phyloP scores from a whole-genome alignment of 441 rosid genomes.

The Gossypium davidsonii region DNA sequence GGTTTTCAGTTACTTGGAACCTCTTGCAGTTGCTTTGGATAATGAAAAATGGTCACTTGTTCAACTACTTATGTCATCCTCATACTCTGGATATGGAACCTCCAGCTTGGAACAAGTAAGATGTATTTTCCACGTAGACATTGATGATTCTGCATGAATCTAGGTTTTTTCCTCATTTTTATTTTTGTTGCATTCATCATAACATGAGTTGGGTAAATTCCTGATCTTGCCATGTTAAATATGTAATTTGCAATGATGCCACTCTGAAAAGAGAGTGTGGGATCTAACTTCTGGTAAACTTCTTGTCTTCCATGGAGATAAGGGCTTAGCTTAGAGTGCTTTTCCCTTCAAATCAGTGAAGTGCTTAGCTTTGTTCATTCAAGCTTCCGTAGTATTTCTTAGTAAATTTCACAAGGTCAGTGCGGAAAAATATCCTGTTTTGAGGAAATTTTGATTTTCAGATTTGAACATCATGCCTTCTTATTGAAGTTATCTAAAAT shows the following conservation, averaged over 20 bases:
- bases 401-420: neutral
- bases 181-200: neutral
- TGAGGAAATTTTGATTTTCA: neutral
- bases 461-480: neutral
- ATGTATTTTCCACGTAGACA: neutral
- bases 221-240: neutral
- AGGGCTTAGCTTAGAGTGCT: neutral
- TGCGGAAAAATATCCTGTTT: neutral
- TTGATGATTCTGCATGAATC: neutral
- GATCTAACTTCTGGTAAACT: neutral
- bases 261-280: neutral
- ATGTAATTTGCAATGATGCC: neutral
- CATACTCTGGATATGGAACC: slow-evolving; percentile 82
- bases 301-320: neutral
- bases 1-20: slow-evolving; percentile 71
- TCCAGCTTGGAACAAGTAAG: slow-evolving; percentile 86
- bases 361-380: neutral
- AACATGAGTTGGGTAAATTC: neutral
- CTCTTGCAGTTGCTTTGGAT: slow-evolving; percentile 87
- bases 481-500: neutral
- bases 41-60: slow-evolving; percentile 94
- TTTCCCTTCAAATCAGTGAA: neutral
- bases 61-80: slow-evolving; percentile 78
- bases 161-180: neutral
- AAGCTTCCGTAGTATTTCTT: neutral